These are phyloP conservation scores for Paramecium tetraurelia DNA, from an alignment of 73 alveolate genomes.

Conservation along the genomic window DNA sequence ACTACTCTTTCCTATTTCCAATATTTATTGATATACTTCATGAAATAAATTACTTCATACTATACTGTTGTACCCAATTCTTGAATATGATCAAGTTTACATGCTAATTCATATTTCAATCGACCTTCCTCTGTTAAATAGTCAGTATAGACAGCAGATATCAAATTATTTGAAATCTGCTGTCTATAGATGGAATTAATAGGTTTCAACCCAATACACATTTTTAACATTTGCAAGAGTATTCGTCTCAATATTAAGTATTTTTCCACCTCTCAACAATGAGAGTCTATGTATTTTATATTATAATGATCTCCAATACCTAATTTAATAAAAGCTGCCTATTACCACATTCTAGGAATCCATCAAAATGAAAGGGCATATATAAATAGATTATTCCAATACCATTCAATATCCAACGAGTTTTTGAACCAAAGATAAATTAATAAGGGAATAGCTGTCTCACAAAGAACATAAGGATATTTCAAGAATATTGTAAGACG, in stretches of 20 bases:
- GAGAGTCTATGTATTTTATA: slow-evolving; percentile 75
- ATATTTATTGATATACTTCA: slow-evolving; percentile 53
- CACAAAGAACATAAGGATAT: slow-evolving; percentile 81
- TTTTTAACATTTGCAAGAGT: slow-evolving; percentile 78
- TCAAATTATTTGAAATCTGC: slow-evolving; percentile 74
- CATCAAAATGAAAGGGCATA: slow-evolving; percentile 68
- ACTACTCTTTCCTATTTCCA: slow-evolving; percentile 76
- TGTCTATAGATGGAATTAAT: slow-evolving; percentile 80
- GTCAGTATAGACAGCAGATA: slow-evolving; percentile 76
- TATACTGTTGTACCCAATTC: slow-evolving; percentile 82
- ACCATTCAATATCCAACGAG: slow-evolving; percentile 83
- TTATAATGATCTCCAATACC: slow-evolving; percentile 77
- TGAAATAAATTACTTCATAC: slow-evolving; percentile 82
- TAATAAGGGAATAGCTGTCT: slow-evolving; percentile 73
- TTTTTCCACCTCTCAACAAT: slow-evolving; percentile 88
- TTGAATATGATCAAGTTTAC: slow-evolving; percentile 80
- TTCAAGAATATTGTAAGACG: slow-evolving; percentile 70
- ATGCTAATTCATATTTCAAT: slow-evolving; percentile 82
- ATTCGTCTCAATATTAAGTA: slow-evolving; percentile 71
- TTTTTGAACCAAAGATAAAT: slow-evolving; percentile 82
- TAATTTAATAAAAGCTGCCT: background rate
- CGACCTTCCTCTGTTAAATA: slow-evolving; percentile 74
- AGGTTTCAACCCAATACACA: slow-evolving; percentile 83
- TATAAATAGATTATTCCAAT: slow-evolving; percentile 61
- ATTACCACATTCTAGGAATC: slow-evolving; percentile 75